phyloP scores from a whole-genome alignment of 2,329 filamentous ascomycete species.

The Fusarium tanahbumbuense region DNA sequence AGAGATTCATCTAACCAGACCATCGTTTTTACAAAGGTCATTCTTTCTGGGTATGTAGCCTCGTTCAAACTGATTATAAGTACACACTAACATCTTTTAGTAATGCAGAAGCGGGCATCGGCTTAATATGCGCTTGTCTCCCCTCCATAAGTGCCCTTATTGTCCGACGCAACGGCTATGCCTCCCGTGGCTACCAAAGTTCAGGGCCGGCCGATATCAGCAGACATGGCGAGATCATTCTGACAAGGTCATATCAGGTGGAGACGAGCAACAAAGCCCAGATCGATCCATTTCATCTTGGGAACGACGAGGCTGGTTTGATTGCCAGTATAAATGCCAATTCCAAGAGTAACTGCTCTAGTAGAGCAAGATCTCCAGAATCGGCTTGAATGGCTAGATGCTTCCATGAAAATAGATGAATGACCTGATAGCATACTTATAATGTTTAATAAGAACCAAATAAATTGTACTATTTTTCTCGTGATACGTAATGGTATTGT shows the following conservation, averaged over 20 bases:
- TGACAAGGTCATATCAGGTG: slow-evolving; percentile 48
- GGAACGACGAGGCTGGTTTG: slow-evolving; percentile 42
- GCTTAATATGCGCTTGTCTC: slow-evolving; percentile 35
- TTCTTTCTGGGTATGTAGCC: slow-evolving; percentile 27
- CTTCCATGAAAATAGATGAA: not conserved
- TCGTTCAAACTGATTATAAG: rapidly evolving
- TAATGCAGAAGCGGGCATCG: slow-evolving; percentile 37
- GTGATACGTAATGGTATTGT: not conserved
- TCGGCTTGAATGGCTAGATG: not conserved
- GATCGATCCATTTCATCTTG: slow-evolving; percentile 25
- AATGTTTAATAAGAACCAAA: not conserved
- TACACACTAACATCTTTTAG: not conserved
- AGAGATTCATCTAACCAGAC: slow-evolving; percentile 31
- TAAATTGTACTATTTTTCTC: not conserved
- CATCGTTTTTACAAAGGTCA: slow-evolving; percentile 34
- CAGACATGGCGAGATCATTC: slow-evolving; percentile 45
- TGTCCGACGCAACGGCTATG: slow-evolving; percentile 34
- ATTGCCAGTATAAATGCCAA: slow-evolving; percentile 29
- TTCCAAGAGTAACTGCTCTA: slow-evolving; percentile 22
- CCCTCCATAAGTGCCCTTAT: slow-evolving; percentile 37
- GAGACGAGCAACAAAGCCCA: slow-evolving; percentile 35
- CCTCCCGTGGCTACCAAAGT: slow-evolving; percentile 39
- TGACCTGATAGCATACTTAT: not conserved
- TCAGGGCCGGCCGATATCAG: slow-evolving; percentile 16
- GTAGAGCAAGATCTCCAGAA: slow-evolving; percentile 20